Evolutionary conservation across 192 early-diverging fungal species (phyloP), one percentile per base, ranked within the genome.

Genomic region (Entomortierella beljakovae): DNA sequence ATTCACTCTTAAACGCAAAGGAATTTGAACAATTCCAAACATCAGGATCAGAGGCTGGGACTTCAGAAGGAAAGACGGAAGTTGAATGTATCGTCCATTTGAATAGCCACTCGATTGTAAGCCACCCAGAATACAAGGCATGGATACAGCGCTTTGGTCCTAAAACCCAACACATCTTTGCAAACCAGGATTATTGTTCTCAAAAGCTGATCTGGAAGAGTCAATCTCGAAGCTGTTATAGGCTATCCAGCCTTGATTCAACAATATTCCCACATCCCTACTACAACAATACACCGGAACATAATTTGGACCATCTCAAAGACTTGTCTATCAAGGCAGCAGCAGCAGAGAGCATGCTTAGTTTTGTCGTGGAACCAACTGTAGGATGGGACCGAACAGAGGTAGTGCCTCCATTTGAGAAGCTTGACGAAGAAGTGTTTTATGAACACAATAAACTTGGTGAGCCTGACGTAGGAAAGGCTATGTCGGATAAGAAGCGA

Each of bases 91-190:
- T 97, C 13, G 71, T 97, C 15, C 95, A 97, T 67, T 87, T 90
- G 29, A 59, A 90, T 7, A 90, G 90, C 0, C 73, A 87, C 6
- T 83, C 83, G n/a, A 90, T 95, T 9, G 42, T 94, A 8, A 80
- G 86, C 48, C 86, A 92, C 60, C 61, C 73, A 15, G 67, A 81
- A 32, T 97, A 97, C 85, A 74, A 73, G 35, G 80, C 57, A 28
- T 97, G 95, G 96, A 93, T 94, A 80, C 73, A 83, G 31, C 80
- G 69, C 23, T 97, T 96, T 70, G 90, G 88, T 6, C 16, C 81
- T 18, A 70, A 90, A 28, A 91, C 91, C n/a, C 85, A 91, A 80
- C 96, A 96, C 72, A 87, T 97, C 35, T 81, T 96, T 60, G 87
- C 90, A 28, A 84, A 86, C 57, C 76, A 87, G n/a, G 84, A 92